Evolutionary conservation across 179 eudicot species (phyloP).

Genomic region (Carnegiea gigantea): DNA sequence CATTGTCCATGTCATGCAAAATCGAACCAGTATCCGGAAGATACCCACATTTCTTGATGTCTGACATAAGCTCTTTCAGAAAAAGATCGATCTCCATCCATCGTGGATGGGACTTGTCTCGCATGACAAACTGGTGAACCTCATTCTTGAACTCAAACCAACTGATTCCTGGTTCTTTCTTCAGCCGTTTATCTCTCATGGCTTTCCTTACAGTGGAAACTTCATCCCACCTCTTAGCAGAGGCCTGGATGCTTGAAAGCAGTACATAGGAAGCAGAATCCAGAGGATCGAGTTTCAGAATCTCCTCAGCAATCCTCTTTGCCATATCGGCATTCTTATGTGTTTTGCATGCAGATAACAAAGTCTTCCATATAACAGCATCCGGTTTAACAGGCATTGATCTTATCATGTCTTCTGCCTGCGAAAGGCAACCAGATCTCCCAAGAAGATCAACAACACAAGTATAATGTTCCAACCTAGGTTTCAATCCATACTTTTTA

Average conservation of each 20-base stretch:
- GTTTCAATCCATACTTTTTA: conserved; percentile 43
- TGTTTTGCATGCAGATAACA: conserved; percentile 77
- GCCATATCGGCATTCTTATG: conserved; percentile 71
- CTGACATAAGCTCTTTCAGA: conserved; percentile 55
- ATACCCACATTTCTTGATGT: conserved; percentile 63
- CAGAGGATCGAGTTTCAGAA: conserved; percentile 53
- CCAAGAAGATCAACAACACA: conserved; percentile 87
- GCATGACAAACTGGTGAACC: conserved; percentile 64
- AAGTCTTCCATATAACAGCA: conserved; percentile 76
- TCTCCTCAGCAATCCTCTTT: conserved; percentile 57
- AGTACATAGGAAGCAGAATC: conserved; percentile 72
- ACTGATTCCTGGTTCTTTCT: conserved; percentile 83
- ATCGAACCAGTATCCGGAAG: conserved; percentile 61
- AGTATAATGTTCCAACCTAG: conserved; percentile 69
- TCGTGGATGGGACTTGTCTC: conserved; percentile 63
- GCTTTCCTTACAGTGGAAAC: conserved; percentile 64
- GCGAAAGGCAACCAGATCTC: conserved; percentile 62
- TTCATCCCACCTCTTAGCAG: conserved; percentile 64
- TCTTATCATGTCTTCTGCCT: conserved; percentile 73
- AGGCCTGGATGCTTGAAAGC: conserved; percentile 71
- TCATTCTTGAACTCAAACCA: conserved; percentile 77
- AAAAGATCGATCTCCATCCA: conserved; percentile 52
- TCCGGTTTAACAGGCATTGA: conserved; percentile 73
- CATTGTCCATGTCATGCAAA: conserved; percentile 68
- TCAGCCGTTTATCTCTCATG: conserved; percentile 70